phyloP scores from a whole-genome alignment of 208 protist genomes.

The Angomonas ambiguus region DNA sequence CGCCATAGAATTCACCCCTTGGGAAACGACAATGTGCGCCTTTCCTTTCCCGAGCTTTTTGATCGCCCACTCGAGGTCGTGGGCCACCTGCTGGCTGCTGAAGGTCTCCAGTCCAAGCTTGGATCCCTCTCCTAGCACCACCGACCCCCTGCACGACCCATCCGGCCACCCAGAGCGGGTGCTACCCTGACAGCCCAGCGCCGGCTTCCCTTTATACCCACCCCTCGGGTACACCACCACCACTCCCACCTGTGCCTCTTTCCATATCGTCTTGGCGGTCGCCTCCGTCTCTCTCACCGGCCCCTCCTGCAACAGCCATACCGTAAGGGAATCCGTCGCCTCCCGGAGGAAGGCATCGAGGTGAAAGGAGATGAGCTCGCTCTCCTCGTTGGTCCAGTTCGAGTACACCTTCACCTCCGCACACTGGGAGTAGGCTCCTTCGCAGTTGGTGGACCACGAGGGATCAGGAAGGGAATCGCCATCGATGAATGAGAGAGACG shows the following conservation, averaged over 20 bases:
- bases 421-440: conserved; percentile 21
- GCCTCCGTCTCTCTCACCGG: conserved; percentile 1
- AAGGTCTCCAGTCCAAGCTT: conserved; percentile 9
- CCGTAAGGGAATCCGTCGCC: conserved; percentile 17
- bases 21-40: conserved; percentile 41
- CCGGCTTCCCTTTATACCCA: conserved; percentile 18
- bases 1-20: conserved; percentile 38
- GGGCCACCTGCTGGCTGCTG: conserved; percentile 28
- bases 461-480: conserved; percentile 27
- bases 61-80: conserved; percentile 29
- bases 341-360: conserved; percentile 8
- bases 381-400: conserved; percentile 24
- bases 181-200: conserved; percentile 16
- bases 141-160: conserved; percentile 26
- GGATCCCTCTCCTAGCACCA: too few relatives aligned
- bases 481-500: neutral
- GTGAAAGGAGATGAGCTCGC: conserved; percentile 26
- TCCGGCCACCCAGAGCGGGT: conserved; percentile 24
- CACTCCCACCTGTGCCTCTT: conserved; percentile 26
- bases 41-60: conserved; percentile 21
- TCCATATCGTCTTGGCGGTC: conserved; percentile 19
- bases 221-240: conserved; percentile 51
- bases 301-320: conserved; percentile 52
- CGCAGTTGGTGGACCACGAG: conserved; percentile 27
- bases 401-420: conserved; percentile 32